A percentile compares a stretch with the other conserved stretches of the same genome.
Evolutionary conservation across 257 asterid species (phyloP).

Genomic region (Solanum paucissectum): DNA sequence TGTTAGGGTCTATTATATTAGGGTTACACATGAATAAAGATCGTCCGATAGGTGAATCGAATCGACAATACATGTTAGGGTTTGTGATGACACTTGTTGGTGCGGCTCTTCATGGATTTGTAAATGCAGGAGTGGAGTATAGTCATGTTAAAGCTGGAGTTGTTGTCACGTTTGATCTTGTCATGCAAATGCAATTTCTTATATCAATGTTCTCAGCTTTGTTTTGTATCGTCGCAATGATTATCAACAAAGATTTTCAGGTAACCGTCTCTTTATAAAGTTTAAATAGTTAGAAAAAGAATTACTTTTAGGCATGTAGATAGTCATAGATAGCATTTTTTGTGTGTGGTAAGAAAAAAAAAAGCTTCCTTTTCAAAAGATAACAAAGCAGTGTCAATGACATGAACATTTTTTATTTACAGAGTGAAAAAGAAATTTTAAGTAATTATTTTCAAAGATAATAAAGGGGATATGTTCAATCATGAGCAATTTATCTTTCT

Average conservation of each 20-base stretch:
- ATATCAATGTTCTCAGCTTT: neutral
- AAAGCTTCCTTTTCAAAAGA: no score
- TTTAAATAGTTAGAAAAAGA: no score
- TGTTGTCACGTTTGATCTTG: constrained; percentile 7
- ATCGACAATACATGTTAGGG: constrained; percentile 6
- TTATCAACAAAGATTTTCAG: no score
- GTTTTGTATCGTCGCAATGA: no score
- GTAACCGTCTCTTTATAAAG: no score
- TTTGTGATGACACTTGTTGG: constrained; percentile 19
- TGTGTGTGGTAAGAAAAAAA: no score
- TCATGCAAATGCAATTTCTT: constrained; percentile 19
- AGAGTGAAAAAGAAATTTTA: no score
- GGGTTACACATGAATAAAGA: constrained; percentile 19
- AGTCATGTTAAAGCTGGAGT: constrained; percentile 11
- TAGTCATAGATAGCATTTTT: no score
- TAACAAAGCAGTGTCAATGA: neutral
- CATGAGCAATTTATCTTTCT: neutral
- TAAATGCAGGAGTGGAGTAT: constrained; percentile 19
- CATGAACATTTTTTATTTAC: neutral
- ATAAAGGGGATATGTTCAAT: neutral
- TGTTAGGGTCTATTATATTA: constrained; percentile 15
- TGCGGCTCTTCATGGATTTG: constrained; percentile 23
- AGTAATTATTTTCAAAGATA: no score
- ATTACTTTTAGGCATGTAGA: no score
- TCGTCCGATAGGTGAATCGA: constrained; percentile 20